Conservation (phyloP, 805 yeast genomes). For the Wickerhamiella occidentalis region DNA sequence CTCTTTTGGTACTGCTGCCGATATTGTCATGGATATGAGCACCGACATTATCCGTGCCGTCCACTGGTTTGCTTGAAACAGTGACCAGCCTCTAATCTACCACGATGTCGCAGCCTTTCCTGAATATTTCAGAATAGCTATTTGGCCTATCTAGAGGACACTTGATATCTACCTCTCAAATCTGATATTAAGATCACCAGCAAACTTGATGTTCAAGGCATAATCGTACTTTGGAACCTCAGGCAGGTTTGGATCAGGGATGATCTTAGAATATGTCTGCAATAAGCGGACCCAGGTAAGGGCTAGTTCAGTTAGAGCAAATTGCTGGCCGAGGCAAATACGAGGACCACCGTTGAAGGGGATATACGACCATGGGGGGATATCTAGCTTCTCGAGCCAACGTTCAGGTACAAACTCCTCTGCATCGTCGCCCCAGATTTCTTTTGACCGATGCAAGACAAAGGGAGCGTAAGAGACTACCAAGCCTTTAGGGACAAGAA, state of each 20-base stretch:
- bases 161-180: constrained; percentile 7
- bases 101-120: too few relatives aligned
- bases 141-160: too few relatives aligned
- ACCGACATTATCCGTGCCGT: too few relatives aligned
- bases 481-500: constrained; percentile 31
- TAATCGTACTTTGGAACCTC: not conserved
- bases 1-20: too few relatives aligned
- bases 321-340: constrained; percentile 38
- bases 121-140: too few relatives aligned
- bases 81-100: too few relatives aligned
- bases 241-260: constrained; percentile 6
- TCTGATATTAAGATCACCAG: constrained; percentile 4
- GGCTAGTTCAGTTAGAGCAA: constrained; percentile 37
- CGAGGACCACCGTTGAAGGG: constrained; percentile 40
- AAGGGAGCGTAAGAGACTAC: constrained; percentile 29
- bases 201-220: constrained; percentile 6
- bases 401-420: constrained; percentile 34
- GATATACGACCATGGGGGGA: constrained; percentile 33
- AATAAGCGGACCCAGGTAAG: constrained; percentile 31
- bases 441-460: constrained; percentile 31
- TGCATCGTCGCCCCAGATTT: constrained; percentile 33
- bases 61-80: too few relatives aligned
- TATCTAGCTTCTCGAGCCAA: constrained; percentile 30
- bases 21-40: too few relatives aligned
- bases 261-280: constrained; percentile 21